phyloP scores from a whole-genome alignment of 768 basidiomycete species.

The Hemileccinum impolitum region DNA sequence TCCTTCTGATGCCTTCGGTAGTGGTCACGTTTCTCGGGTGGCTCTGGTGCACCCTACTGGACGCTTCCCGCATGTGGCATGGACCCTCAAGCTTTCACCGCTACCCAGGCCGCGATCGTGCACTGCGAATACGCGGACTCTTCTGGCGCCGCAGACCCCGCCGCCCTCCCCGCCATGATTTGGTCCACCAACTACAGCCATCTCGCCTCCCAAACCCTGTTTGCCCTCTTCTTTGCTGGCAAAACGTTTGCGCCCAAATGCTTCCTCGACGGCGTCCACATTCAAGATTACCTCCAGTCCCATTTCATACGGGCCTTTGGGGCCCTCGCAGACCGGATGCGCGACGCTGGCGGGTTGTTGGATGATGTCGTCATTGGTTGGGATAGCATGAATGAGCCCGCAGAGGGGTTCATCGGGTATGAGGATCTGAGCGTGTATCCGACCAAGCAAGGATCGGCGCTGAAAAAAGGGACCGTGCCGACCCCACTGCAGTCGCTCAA shows the following conservation, averaged over 20 bases:
- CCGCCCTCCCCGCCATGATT: constrained; percentile 84
- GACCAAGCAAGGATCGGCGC: constrained; percentile 58
- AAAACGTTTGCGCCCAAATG: constrained; percentile 88
- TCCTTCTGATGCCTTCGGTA: constrained; percentile 28
- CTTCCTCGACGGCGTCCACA: constrained; percentile 85
- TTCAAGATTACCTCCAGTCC: constrained; percentile 81
- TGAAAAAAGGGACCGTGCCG: constrained; percentile 86
- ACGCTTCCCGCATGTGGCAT: constrained; percentile 88
- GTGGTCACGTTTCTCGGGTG: constrained; percentile 96
- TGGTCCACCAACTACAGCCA: constrained; percentile 97
- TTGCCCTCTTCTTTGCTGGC: constrained; percentile 94
- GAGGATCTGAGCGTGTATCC: constrained; percentile 66
- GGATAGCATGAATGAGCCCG: constrained; percentile 96
- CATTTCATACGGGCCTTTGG: constrained; percentile 78
- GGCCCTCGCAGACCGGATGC: constrained; percentile 69
- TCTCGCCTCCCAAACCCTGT: constrained; percentile 82
- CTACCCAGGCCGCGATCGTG: constrained; percentile 80
- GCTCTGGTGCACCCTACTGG: constrained; percentile 95
- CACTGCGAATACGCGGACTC: constrained; percentile 81
- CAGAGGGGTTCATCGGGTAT: constrained; percentile 71
- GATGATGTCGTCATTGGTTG: constrained; percentile 93
- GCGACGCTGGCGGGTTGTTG: constrained; percentile 68
- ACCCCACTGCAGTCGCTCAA: constrained; percentile 80
- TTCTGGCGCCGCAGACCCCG: constrained; percentile 60
- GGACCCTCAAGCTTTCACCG: constrained; percentile 78